Base-by-base conservation (phyloP, 208 protist genomes). In the Acanthamoeba triangularis region DNA sequence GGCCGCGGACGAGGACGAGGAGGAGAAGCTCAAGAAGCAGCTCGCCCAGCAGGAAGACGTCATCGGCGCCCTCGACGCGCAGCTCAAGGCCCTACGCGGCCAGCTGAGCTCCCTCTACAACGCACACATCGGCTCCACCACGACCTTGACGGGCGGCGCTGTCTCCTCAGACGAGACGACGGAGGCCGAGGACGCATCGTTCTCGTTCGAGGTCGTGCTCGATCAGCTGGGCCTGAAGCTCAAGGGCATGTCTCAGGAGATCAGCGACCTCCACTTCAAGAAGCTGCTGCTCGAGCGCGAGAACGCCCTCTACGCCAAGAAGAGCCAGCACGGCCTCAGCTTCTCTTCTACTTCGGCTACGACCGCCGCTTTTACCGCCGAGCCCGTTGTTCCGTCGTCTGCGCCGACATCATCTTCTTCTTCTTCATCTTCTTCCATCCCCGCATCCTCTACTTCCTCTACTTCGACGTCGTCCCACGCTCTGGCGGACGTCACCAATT, bases 21-120 rank as follows among this genome's bases (percentile, higher is more conserved):
- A 90, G 52, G 84, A 90, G n/a, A 90, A 90, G 52, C 37, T 90
- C 33, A 90, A 69, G 33, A 90, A 90, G 52, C 49, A 90, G n/a
- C 20, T 90, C 84, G 59, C 84, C 18, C 84, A 90, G 59, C 49
- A 67, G 41, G 84, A 90, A 20, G n/a, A 20, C 2, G 18, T 65
- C 28, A 90, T n/a, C n/a, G 20, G 8, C 28, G 11, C 18, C 33
- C 35, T 90, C 18, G 49, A 90, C 18, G 84, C 59, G 49, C 84
- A 90, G 47, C 37, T 90, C 59, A 90, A 44, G 35, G 69, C 25
- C 16, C 30, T 80, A 5, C 37, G 30, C 37, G 69, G 35, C 11
- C 16, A 80, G 35, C 30, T 80, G 69, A 61, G 54, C 54, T 61
- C 54, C 54, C 54, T 61, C 20, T 23, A 61, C 54, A 61, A 61